phyloP scores from a whole-genome alignment of 2,329 filamentous ascomycete genomes.

The Stemphylium beticola region DNA sequence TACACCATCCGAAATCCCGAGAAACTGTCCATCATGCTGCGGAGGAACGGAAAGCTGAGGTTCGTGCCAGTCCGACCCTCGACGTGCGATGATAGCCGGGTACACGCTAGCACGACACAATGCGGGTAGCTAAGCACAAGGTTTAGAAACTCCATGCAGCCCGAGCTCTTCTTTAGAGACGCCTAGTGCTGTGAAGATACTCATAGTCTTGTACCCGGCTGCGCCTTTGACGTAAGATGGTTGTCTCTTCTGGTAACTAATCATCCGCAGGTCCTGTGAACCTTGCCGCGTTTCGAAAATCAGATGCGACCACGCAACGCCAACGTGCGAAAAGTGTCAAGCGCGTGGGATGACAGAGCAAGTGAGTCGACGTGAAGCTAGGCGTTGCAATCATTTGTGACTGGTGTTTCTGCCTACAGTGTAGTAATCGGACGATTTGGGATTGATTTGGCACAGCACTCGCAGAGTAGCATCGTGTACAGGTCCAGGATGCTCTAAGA shows the following conservation, averaged over 20 bases:
- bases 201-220: neutral
- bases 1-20: neutral
- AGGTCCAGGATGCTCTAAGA: neutral
- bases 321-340: slow-evolving; percentile 44
- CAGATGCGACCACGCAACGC: slow-evolving; percentile 43
- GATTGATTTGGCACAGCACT: no score
- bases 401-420: neutral
- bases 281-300: slow-evolving; percentile 47
- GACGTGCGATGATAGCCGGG: neutral
- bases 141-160: neutral
- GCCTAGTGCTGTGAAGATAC: neutral
- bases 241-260: slow-evolving; percentile 15
- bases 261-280: slow-evolving; percentile 38
- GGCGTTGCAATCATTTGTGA: neutral
- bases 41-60: slow-evolving; percentile 47
- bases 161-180: neutral
- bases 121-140: neutral
- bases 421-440: neutral
- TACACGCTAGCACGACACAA: neutral
- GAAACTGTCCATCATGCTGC: slow-evolving; percentile 31
- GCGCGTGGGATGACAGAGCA: slow-evolving; percentile 41
- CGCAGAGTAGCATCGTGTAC: no score
- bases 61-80: slow-evolving; percentile 18
- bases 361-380: slow-evolving; percentile 23
- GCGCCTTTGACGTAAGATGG: neutral